Percentiles rank a stretch among this genome's conserved stretches.
Conservation (phyloP, 2,329 filamentous ascomycete genomes). For the Polychaeton citri region DNA sequence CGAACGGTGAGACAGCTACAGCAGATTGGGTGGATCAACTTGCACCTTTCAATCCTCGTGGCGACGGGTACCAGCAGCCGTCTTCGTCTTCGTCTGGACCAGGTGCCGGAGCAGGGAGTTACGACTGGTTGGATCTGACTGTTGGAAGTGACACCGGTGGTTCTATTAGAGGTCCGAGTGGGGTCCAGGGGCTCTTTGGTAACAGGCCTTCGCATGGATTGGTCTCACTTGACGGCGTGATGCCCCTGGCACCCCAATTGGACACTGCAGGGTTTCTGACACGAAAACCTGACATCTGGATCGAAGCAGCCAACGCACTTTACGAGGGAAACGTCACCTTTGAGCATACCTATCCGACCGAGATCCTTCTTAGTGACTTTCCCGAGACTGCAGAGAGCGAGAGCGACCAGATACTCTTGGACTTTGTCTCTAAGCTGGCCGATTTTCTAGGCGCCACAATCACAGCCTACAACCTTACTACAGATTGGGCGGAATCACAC, state of each 20-base stretch:
- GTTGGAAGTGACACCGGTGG: constrained; percentile 39
- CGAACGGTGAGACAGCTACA: constrained; percentile 34
- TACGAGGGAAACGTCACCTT: constrained; percentile 33
- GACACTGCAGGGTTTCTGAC: constrained; percentile 36
- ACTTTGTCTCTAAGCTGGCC: constrained; percentile 31
- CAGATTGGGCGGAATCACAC: constrained; percentile 23
- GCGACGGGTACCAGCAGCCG: constrained; percentile 32
- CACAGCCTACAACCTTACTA: constrained; percentile 23
- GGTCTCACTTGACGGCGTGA: constrained; percentile 33
- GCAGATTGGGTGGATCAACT: constrained; percentile 38
- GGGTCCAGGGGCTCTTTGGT: constrained; percentile 37
- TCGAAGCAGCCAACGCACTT: constrained; percentile 29
- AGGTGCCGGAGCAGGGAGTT: constrained; percentile 31
- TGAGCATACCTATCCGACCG: constrained; percentile 27
- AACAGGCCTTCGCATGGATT: constrained; percentile 37
- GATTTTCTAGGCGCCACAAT: constrained; percentile 28
- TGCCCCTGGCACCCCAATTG: constrained; percentile 34
- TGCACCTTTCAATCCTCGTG: constrained; percentile 29
- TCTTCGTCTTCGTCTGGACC: constrained; percentile 35
- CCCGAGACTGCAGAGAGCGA: constrained; percentile 24
- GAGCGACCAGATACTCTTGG: constrained; percentile 25
- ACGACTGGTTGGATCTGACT: constrained; percentile 37
- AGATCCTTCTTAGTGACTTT: constrained; percentile 30
- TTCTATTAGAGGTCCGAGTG: constrained; percentile 34
- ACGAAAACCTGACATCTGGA: constrained; percentile 31